These are phyloP conservation scores for Alloascoidea hylecoeti DNA, from an alignment of 805 yeast genomes.

Conservation along the genomic window DNA sequence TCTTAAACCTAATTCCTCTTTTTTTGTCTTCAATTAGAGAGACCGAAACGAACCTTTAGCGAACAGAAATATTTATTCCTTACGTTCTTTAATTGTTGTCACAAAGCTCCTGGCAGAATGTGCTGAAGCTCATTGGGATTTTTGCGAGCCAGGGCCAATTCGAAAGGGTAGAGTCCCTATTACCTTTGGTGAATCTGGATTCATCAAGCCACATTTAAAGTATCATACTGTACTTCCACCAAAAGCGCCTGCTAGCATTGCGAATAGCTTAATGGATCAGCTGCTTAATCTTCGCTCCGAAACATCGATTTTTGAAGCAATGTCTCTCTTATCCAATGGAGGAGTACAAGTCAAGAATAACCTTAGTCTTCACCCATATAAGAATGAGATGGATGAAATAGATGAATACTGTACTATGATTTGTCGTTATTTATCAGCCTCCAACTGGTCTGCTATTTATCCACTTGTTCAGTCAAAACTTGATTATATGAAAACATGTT, in stretches of 20 bases:
- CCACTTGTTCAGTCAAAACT: neutral
- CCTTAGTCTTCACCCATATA: neutral
- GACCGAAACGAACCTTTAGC: no score
- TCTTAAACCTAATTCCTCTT: no score
- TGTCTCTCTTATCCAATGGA: neutral
- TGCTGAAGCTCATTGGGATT: no score
- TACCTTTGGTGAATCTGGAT: neutral
- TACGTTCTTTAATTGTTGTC: no score
- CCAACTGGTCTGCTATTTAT: neutral
- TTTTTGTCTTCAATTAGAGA: no score
- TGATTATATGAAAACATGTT: neutral
- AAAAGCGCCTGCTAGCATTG: no score
- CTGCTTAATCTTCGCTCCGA: no score
- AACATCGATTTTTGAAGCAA: neutral
- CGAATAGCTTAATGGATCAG: no score
- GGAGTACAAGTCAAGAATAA: neutral
- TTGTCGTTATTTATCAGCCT: neutral
- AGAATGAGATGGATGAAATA: neutral
- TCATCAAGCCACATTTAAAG: neutral
- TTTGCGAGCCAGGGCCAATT: no score
- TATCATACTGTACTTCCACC: neutral
- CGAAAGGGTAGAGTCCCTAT: no score
- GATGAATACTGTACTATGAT: conserved; percentile 1
- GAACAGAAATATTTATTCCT: no score
- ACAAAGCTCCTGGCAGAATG: no score